Percentiles rank a stretch among this genome's conserved stretches.
Conservation (phyloP, 805 yeast genomes). For the Kodamaea restingae region DNA sequence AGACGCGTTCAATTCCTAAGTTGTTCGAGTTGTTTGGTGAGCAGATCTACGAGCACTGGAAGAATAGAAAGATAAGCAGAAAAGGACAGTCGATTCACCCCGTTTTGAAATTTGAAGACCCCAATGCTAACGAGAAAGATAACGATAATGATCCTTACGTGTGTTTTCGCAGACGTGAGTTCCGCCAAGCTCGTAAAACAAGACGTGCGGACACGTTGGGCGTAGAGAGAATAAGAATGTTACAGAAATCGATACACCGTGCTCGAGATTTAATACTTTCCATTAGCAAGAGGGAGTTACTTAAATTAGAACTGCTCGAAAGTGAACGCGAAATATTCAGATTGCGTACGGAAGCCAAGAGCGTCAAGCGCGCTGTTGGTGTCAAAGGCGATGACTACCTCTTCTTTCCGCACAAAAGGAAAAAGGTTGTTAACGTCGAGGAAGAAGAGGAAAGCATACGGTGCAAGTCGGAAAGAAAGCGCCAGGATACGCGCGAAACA, state of each 20-base stretch:
- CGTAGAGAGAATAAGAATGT: conserved; percentile 70
- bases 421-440: conserved; percentile 40
- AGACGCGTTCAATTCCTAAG: conserved; percentile 42
- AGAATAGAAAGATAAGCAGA: conserved; percentile 61
- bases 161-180: conserved; percentile 92
- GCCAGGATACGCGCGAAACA: conserved; percentile 18
- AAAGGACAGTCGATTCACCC: conserved; percentile 73
- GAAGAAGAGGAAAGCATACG: conserved; percentile 29
- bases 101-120: conserved; percentile 76
- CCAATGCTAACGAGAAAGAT: conserved; percentile 70
- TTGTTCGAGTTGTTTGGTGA: conserved; percentile 60
- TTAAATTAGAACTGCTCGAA: conserved; percentile 57
- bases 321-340: conserved; percentile 67
- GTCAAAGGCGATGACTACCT: conserved; percentile 84
- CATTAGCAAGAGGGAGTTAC: conserved; percentile 71
- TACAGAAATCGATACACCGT: conserved; percentile 71
- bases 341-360: conserved; percentile 66
- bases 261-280: conserved; percentile 66
- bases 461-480: conserved; percentile 21
- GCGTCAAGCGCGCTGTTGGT: conserved; percentile 68
- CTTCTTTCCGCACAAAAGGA: conserved; percentile 72
- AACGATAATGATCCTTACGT: conserved; percentile 88
- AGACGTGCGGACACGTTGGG: conserved; percentile 90
- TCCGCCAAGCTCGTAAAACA: conserved; percentile 92
- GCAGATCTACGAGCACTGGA: conserved; percentile 78